These are phyloP conservation scores for Phyllosticta citriasiana DNA, from an alignment of 2,329 filamentous ascomycete genomes.

Conservation along the genomic window DNA sequence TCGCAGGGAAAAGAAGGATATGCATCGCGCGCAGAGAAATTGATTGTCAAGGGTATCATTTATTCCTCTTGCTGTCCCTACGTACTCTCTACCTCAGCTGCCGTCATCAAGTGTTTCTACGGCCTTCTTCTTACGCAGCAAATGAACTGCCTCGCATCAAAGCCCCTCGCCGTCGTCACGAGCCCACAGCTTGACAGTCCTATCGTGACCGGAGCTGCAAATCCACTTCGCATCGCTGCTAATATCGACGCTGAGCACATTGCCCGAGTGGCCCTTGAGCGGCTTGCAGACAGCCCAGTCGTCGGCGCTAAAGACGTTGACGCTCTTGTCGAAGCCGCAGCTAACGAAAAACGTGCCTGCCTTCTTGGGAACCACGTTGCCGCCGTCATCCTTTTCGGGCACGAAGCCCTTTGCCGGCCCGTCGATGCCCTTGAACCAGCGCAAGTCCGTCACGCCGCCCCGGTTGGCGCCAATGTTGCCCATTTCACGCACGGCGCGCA, in stretches of 20 bases:
- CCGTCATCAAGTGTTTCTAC: background rate
- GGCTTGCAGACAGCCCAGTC: slow-evolving; percentile 89
- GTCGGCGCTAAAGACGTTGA: slow-evolving; percentile 93
- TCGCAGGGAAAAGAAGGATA: no score
- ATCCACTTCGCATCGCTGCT: slow-evolving; percentile 84
- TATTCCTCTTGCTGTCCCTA: background rate
- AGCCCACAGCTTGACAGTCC: slow-evolving; percentile 93
- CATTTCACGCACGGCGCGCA: slow-evolving; percentile 74
- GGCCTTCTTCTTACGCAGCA: background rate
- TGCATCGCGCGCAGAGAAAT: background rate
- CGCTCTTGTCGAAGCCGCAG: slow-evolving; percentile 84
- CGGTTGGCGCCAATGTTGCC: slow-evolving; percentile 85
- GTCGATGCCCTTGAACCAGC: slow-evolving; percentile 87
- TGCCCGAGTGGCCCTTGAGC: slow-evolving; percentile 80
- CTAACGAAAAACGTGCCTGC: slow-evolving; percentile 86
- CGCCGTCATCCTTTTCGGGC: slow-evolving; percentile 54
- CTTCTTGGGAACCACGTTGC: slow-evolving; percentile 61
- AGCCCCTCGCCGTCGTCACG: slow-evolving; percentile 59
- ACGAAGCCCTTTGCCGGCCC: slow-evolving; percentile 54
- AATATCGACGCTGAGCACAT: slow-evolving; percentile 83
- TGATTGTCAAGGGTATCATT: background rate
- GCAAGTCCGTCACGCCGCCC: slow-evolving; percentile 81
- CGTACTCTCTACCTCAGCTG: background rate
- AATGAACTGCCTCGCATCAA: background rate
- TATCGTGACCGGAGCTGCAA: slow-evolving; percentile 85